A percentile compares a stretch with the other conserved stretches of the same genome.
Evolutionary conservation across 2,329 filamentous ascomycete genomes (phyloP).

Genomic region (Venturia carpophila): DNA sequence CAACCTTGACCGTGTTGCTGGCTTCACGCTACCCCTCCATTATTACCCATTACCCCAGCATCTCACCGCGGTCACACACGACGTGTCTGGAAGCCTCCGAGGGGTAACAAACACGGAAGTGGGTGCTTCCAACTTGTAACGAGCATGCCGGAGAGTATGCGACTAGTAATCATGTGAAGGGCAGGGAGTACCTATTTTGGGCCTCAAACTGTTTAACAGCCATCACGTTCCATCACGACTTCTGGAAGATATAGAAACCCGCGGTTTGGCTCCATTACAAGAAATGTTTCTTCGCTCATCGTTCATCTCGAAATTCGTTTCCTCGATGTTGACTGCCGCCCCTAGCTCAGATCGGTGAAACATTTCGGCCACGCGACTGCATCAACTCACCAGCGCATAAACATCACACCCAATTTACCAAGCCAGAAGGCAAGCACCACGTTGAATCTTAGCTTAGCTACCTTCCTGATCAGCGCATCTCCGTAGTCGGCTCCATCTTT

Average conservation of each 20-base stretch:
- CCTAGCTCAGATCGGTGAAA: not conserved
- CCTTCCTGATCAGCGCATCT: constrained; percentile 2
- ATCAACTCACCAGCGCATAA: not conserved
- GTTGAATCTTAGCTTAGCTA: not conserved
- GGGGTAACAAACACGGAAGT: not conserved
- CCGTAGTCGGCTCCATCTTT: not conserved
- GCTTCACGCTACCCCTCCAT: not conserved
- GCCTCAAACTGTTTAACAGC: not conserved
- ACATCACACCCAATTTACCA: not conserved
- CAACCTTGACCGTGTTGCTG: not conserved
- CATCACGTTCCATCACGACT: not conserved
- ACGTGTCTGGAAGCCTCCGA: not conserved
- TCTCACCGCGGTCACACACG: not conserved
- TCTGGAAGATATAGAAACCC: constrained; percentile 1
- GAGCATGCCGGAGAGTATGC: not conserved
- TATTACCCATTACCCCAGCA: not conserved
- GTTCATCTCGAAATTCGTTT: not conserved
- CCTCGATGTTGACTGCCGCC: not conserved
- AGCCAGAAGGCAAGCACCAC: constrained; percentile 3
- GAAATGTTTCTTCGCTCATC: not conserved
- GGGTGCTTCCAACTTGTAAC: not conserved
- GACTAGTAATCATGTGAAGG: not conserved
- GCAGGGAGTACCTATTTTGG: not conserved
- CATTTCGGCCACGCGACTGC: not conserved
- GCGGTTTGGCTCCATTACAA: not conserved